These are phyloP conservation scores for Inga laurina DNA, from an alignment of 306 rosid genomes.

Conservation along the genomic window DNA sequence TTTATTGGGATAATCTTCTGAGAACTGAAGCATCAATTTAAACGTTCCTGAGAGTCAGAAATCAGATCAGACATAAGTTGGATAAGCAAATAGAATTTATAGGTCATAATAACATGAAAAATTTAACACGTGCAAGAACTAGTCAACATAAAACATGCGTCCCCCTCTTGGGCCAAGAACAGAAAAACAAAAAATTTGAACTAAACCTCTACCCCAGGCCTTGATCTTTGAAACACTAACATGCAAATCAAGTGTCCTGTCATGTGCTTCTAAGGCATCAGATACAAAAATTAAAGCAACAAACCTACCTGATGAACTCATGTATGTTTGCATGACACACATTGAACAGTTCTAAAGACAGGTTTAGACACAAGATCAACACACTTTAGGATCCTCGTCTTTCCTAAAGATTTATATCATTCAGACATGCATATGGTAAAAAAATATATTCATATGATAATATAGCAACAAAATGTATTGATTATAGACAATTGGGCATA, in stretches of 20 bases:
- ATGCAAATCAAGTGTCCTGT: neutral
- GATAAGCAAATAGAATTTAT: constrained; percentile 3
- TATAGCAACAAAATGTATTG: neutral
- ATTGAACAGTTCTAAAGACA: neutral
- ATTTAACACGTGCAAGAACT: neutral
- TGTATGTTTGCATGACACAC: neutral
- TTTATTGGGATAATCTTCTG: constrained; percentile 96
- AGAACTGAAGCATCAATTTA: constrained; percentile 86
- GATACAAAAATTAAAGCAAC: constrained; percentile 1
- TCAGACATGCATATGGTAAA: neutral
- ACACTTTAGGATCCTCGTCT: neutral
- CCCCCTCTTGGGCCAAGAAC: neutral
- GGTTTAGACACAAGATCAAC: neutral
- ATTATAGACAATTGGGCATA: neutral
- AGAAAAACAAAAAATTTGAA: constrained; percentile 1
- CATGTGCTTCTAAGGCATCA: neutral
- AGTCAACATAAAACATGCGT: neutral
- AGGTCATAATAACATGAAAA: neutral
- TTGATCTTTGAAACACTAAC: neutral
- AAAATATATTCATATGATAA: neutral
- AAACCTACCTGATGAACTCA: neutral
- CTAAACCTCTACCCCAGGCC: neutral
- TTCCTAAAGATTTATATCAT: neutral
- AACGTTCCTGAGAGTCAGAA: constrained; percentile 76
- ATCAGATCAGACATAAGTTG: constrained; percentile 5